Conservation (phyloP, 2,329 filamentous ascomycete genomes). For the Cercospora sp. region DNA sequence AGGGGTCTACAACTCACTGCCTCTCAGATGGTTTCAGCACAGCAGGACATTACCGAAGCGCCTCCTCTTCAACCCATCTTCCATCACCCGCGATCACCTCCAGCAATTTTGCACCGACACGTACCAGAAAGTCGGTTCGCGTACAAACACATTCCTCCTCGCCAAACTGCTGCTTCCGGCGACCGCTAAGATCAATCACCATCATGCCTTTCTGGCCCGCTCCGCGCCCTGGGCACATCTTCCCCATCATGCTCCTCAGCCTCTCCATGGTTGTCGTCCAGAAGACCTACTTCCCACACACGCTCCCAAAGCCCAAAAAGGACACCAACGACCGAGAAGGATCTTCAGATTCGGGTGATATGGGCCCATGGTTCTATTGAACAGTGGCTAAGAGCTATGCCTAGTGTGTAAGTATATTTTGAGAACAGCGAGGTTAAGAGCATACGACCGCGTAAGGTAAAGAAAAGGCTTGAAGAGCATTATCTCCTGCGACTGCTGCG, state of each 20-base stretch:
- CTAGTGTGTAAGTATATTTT: not conserved
- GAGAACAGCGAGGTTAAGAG: not conserved
- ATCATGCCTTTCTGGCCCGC: not conserved
- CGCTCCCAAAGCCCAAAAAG: not conserved
- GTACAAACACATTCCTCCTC: not conserved
- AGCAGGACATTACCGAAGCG: not conserved
- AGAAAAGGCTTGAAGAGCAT: not conserved
- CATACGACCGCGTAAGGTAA: not conserved
- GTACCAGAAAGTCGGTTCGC: not conserved
- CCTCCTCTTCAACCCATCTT: not conserved
- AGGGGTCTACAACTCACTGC: not conserved
- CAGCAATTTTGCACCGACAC: not conserved
- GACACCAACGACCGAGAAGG: not conserved
- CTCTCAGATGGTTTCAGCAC: not conserved
- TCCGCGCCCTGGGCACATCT: not conserved
- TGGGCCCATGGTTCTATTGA: not conserved
- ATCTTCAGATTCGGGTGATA: not conserved
- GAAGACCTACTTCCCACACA: conserved; percentile 1
- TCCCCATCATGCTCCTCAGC: not conserved
- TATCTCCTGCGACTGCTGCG: not conserved
- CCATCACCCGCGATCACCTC: not conserved
- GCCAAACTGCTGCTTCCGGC: not conserved
- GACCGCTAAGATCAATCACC: not conserved
- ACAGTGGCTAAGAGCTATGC: not conserved
- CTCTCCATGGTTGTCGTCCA: not conserved